Evolutionary conservation across 192 early-diverging fungal genomes (phyloP).

Genomic region (Coemansia sp.): DNA sequence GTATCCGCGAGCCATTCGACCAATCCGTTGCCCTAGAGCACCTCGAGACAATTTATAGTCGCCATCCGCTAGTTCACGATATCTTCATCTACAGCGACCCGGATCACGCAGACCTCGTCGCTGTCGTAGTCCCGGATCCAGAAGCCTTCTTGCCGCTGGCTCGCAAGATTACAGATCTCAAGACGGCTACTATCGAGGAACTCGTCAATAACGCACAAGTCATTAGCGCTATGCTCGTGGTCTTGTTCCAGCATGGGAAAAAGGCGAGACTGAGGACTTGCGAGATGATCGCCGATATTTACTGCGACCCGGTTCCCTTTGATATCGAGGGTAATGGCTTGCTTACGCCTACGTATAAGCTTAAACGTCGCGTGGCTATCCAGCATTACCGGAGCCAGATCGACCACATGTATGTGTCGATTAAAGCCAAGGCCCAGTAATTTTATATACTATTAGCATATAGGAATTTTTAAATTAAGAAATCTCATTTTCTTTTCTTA

Average conservation of each 20-base stretch:
- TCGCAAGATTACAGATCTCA: slow-evolving; percentile 24
- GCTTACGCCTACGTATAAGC: slow-evolving; percentile 87
- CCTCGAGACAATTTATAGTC: slow-evolving; percentile 74
- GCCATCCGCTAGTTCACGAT: slow-evolving; percentile 80
- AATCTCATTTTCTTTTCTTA: background rate
- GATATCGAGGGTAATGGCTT: slow-evolving; percentile 75
- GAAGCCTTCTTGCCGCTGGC: slow-evolving; percentile 67
- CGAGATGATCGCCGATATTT: slow-evolving; percentile 73
- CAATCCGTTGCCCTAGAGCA: slow-evolving; percentile 90
- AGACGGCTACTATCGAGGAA: slow-evolving; percentile 22
- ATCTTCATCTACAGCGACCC: slow-evolving; percentile 89
- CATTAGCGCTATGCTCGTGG: slow-evolving; percentile 61
- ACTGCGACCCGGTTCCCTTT: slow-evolving; percentile 70
- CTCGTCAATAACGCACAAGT: slow-evolving; percentile 57
- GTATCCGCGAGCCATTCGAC: slow-evolving; percentile 72
- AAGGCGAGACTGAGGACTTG: slow-evolving; percentile 77
- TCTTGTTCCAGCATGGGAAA: slow-evolving; percentile 63
- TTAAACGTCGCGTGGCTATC: slow-evolving; percentile 74
- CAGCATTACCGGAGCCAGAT: slow-evolving; percentile 65
- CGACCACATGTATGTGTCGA: slow-evolving; percentile 62
- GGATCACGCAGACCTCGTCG: slow-evolving; percentile 79
- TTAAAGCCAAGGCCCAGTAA: slow-evolving; percentile 14
- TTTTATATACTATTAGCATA: background rate
- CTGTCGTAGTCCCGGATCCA: slow-evolving; percentile 78
- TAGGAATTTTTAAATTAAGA: background rate